Evolutionary conservation across 495 filamentous ascomycete species (phyloP), one percentile per base, ranked within the genome.

Genomic region (Penicillium manginii): DNA sequence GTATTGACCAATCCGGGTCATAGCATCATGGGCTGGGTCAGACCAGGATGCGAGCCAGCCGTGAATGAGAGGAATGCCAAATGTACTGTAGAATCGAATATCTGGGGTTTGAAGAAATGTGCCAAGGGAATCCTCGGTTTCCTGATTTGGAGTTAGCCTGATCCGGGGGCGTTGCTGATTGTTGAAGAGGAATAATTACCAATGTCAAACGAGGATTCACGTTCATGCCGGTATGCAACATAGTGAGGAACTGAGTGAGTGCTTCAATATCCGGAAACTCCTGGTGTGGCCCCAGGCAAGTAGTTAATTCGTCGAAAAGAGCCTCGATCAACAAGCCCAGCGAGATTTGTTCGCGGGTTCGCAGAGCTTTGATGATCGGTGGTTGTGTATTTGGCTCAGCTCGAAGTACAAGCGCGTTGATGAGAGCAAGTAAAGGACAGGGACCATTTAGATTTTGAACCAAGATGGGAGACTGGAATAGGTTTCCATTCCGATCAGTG

Each of bases 141-240:
- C 55, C 79, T 79, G 54, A 7, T 47, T 31, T 26, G 26, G 50
- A 29, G 21, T 82, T 70, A 52, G 73, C 67, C 17, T 19, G 15
- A 43, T 19, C 14, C 7, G 17, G 17, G 15, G 15, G 7, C 7
- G 15, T 19, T 43, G 40, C 40, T 43, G 15, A n/a, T 18, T 6
- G 19, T 43, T 2, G 17, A 43, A 43, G 40, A 43, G 17, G 3
- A 23, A 18, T 71, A 12, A 75, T 64, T 58, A 78, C 75, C 50
- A 85, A 63, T 21, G 91, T 81, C 55, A 96, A 91, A 17, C 89
- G 87, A 37, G 94, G 94, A 65, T 98, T 98, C 46, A 97, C 94
- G 66, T 98, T 98, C 93, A 98, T 96, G 37, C 94, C 94, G 1
- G 93, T 97, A 68, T 97, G 92, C 3, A 98, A 79, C 45, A 90